Conservation (phyloP, 2,329 filamentous ascomycete genomes). For the Hortaea sp. region DNA sequence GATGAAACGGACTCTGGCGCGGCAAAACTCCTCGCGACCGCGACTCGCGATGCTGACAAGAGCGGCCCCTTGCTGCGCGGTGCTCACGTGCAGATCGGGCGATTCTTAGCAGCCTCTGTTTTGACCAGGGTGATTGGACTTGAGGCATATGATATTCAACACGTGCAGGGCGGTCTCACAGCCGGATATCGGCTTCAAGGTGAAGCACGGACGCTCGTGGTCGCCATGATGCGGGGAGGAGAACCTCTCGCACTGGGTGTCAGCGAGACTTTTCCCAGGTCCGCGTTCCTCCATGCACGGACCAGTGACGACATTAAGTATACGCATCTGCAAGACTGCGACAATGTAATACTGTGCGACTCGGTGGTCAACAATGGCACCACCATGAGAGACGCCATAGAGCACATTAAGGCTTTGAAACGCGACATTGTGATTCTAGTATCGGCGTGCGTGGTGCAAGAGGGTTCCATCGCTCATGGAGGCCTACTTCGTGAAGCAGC, state of each 20-base stretch:
- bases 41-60: conserved; percentile 42
- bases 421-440: too few relatives aligned
- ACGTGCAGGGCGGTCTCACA: conserved; percentile 40
- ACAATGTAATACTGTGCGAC: too few relatives aligned
- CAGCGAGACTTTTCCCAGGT: conserved; percentile 41
- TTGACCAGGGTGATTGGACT: conserved; percentile 40
- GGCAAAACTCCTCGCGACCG: conserved; percentile 43
- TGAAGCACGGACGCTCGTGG: conserved; percentile 43
- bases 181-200: conserved; percentile 37
- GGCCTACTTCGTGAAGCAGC: too few relatives aligned
- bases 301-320: conserved; percentile 32
- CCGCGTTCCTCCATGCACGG: conserved; percentile 43
- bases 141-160: conserved; percentile 38
- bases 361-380: too few relatives aligned
- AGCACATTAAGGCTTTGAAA: too few relatives aligned
- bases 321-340: conserved; percentile 31
- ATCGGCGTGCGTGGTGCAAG: too few relatives aligned
- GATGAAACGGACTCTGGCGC: conserved; percentile 37
- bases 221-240: conserved; percentile 53
- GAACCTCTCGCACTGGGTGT: conserved; percentile 53
- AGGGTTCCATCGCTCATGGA: too few relatives aligned
- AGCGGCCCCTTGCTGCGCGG: conserved; percentile 38
- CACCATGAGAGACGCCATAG: too few relatives aligned
- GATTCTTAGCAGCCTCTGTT: conserved; percentile 44
- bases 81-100: conserved; percentile 41